Base-by-base conservation (phyloP, 805 yeast genomes). In the Ogataea nakhonphanomensis region DNA sequence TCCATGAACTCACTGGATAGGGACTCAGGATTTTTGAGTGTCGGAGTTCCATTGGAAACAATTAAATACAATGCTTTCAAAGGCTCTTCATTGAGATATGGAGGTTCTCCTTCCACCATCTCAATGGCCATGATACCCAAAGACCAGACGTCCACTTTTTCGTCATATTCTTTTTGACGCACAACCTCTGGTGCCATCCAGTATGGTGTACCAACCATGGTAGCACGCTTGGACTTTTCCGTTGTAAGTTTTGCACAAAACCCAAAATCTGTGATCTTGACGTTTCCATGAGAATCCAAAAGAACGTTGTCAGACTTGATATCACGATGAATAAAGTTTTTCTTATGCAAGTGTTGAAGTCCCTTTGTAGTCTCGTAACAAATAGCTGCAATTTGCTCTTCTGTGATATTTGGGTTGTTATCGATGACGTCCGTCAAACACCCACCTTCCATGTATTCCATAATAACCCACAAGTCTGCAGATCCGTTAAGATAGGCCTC, bases 101-200 rank as follows among this genome's bases (percentile, higher is more conserved):
- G 99, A 10, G 99, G 99, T 62, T 93, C 99, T 20, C 97, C 96
- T 65, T 93, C 99, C 51, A 93, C 87, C 98, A 93, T 91, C 66
- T 93, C 99, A 55, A 93, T 93, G 14, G 87, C 81, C 98, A 93
- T 93, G 50, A 93, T 93, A 50, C 99, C 99, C 47, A 93, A 67
- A 7, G 96, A 88, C 99, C 99, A 93, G 35, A 93, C 82, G 65
- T 93, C 99, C 31, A 93, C 96, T 60, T 93, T 90, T 34, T 95
- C 93, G 25, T 95, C 99, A 59, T 93, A 93, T 58, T 90, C 96
- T 61, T 89, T 90, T 53, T 95, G 79, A 13, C 90, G 79, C 21
- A 93, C 96, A 39, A 93, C 96, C 62, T 93, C 99, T 1, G 99
- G 99, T 0, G 99, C 99, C 99, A 93, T 93, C 99, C 99, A 93